Evolutionary conservation across 2,329 filamentous ascomycete species (phyloP).

Genomic region (Apiospora marii): DNA sequence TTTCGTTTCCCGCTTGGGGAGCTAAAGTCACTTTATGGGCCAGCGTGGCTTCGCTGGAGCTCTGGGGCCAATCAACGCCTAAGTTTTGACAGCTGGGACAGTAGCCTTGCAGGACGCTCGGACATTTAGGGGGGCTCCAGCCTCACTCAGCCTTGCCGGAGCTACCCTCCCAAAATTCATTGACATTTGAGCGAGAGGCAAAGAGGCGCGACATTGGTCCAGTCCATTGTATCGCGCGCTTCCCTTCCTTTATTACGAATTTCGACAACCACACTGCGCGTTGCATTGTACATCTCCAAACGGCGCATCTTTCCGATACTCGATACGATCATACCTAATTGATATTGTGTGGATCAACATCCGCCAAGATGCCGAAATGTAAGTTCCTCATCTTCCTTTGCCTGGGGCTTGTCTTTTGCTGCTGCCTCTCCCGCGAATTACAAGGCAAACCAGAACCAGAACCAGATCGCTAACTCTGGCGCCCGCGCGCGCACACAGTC

Average conservation of each 20-base stretch:
- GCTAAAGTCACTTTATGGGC: conserved; percentile 18
- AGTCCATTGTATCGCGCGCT: conserved; percentile 13
- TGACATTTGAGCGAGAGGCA: background rate
- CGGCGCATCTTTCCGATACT: conserved; percentile 10
- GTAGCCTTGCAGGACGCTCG: conserved; percentile 23
- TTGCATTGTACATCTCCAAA: conserved; percentile 19
- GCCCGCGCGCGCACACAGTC: conserved; percentile 56
- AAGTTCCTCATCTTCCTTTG: conserved; percentile 54
- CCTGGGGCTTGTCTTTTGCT: too few relatives aligned
- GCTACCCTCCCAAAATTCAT: conserved; percentile 13
- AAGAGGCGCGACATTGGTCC: conserved; percentile 16
- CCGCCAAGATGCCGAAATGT: conserved; percentile 84
- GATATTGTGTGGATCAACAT: background rate
- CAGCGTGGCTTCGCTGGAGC: conserved; percentile 23
- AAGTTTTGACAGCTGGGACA: background rate
- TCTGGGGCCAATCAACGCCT: background rate
- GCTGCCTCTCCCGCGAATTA: conserved; percentile 27
- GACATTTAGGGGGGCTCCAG: background rate
- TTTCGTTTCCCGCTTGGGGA: background rate
- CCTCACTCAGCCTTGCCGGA: conserved; percentile 13
- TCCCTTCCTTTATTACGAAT: background rate
- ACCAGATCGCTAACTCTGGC: conserved; percentile 27
- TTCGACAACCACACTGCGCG: background rate
- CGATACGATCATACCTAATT: background rate
- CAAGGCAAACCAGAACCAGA: background rate